Evolutionary conservation across 1,284 basidiomycete genomes (phyloP), one percentile per base, ranked within the genome.

Genomic region (Tremellales sp.): DNA sequence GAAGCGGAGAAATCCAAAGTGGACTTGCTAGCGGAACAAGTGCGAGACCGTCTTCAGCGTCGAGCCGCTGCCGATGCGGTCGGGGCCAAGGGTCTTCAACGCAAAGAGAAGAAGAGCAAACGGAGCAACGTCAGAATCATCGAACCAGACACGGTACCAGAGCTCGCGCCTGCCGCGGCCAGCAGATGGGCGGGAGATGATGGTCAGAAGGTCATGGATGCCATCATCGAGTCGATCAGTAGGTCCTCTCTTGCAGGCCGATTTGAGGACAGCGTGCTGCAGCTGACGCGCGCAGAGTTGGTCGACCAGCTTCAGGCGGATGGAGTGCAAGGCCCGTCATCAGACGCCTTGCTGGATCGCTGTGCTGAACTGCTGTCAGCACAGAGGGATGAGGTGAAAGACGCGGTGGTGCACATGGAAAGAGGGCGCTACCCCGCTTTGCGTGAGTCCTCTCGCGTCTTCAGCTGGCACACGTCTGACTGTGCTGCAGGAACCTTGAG

Each of bases 361-460:
- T 61, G 36, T 5, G 44, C 54, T 3, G 23, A 24, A 10, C 43
- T 64, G 1, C 45, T 65, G 3, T 54, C 61, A 36, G 57, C 63
- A 15, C 63, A 65, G 40, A 31, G 47, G 24, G 50, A 53, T 15
- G 61, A 65, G 31, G 29, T 65, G 35, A 15, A 47, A 3, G 57
- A 58, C 27, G 43, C 60, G 21, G 22, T 47, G 29, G 48, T 42
- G 4, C 62, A 52, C 33, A 46, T 51, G 10, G 52, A 53, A 19
- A 45, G 46, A 17, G 39, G 48, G 17, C 46, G 42, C 21, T 48
- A 54, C 22, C 56, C 61, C 3, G 53, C 58, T 43, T 43, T 66
- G 24, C 22, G 61, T 61, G 36, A 45, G 62, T 54, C n/a, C 6
- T 2, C 4, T 13, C 12, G 17, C 22, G 23, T 8, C n/a, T 13